phyloP scores from a whole-genome alignment of 148 eudicot species.

The Silene latifolia region DNA sequence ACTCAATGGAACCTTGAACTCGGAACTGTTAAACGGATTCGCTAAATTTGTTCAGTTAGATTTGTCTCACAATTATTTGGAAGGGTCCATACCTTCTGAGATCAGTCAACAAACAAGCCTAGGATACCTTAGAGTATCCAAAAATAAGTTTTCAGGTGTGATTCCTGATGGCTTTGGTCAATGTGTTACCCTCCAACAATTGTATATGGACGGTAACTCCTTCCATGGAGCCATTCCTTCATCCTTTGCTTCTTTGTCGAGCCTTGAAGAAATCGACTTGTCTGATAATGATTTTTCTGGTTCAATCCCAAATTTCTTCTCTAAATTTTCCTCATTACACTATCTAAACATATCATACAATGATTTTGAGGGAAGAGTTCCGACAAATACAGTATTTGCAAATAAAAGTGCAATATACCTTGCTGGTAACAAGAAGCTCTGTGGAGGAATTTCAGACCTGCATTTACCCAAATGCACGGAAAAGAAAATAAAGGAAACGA shows the following conservation, averaged over 20 bases:
- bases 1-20: slow-evolving; percentile 2
- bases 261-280: background rate
- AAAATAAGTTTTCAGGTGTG: slow-evolving; percentile 11
- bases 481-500: background rate
- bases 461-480: slow-evolving; percentile 28
- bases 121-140: background rate
- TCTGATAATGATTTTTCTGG: slow-evolving; percentile 26
- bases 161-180: slow-evolving; percentile 18
- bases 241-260: slow-evolving; percentile 4
- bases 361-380: slow-evolving; percentile 32
- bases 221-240: slow-evolving; percentile 24
- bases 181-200: background rate
- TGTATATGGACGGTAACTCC: slow-evolving; percentile 3
- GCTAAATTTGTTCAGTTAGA: background rate
- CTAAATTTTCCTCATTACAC: slow-evolving; percentile 5
- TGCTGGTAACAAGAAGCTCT: slow-evolving; percentile 29
- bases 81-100: slow-evolving; percentile 24
- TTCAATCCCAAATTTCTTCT: slow-evolving; percentile 13
- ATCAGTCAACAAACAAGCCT: slow-evolving; percentile 4
- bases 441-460: slow-evolving; percentile 35
- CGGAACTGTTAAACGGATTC: background rate
- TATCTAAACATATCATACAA: slow-evolving; percentile 33
- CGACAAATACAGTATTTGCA: slow-evolving; percentile 28
- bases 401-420: slow-evolving; percentile 29
- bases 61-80: background rate